Evolutionary conservation across 306 rosid species (phyloP).

Genomic region (Cicer judaicum): DNA sequence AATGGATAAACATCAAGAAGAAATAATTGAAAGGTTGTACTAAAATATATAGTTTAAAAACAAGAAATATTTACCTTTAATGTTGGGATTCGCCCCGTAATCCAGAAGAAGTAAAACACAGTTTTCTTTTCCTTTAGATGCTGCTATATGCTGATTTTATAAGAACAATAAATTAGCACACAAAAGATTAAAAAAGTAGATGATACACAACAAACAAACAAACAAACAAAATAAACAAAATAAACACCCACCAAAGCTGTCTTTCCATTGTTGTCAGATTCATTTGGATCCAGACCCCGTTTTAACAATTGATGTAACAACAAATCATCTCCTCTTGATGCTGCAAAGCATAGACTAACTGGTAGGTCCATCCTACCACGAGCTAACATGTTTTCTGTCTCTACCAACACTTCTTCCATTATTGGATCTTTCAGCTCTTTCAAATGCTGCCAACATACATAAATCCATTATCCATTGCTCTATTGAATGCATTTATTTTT

Average conservation of each 20-base stretch:
- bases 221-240: not conserved
- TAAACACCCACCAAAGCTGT: conserved; percentile 75
- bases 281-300: conserved; percentile 78
- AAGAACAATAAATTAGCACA: not conserved
- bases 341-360: conserved; percentile 83
- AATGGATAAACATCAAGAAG: not conserved
- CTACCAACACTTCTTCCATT: conserved; percentile 81
- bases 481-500: not conserved
- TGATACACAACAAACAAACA: not conserved
- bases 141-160: conserved; percentile 75
- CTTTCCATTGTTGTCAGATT: conserved; percentile 74
- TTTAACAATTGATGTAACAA: conserved; percentile 76
- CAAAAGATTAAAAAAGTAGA: not conserved
- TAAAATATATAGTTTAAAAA: not conserved
- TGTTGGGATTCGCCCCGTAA: conserved; percentile 72
- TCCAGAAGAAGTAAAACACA: conserved; percentile 75
- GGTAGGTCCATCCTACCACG: conserved; percentile 87
- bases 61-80: conserved; percentile 64
- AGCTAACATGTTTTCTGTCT: conserved; percentile 87
- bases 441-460: conserved; percentile 62
- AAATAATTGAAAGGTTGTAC: not conserved
- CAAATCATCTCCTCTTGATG: conserved; percentile 81
- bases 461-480: conserved; percentile 6
- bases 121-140: conserved; percentile 72
- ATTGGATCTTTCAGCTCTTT: conserved; percentile 72